A percentile compares a stretch with the other conserved stretches of the same genome.
phyloP scores from a whole-genome alignment of 2,329 filamentous ascomycete species.

The Epichloe baconii region DNA sequence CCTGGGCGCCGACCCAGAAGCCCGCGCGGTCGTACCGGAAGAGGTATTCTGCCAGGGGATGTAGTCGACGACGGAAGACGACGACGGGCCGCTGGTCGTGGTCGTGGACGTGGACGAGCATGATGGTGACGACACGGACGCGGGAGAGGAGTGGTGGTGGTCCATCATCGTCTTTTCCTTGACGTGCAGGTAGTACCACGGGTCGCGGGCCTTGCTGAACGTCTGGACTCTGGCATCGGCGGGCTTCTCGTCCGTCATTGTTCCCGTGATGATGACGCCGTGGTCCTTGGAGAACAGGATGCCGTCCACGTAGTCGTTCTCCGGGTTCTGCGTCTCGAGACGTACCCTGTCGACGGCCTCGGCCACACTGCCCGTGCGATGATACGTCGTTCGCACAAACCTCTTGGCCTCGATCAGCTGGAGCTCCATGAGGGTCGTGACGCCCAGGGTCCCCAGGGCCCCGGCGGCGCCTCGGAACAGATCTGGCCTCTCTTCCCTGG shows the following conservation, averaged over 20 bases:
- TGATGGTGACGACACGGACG: constrained; percentile 5
- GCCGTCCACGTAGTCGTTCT: constrained; percentile 60
- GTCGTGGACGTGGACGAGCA: not conserved
- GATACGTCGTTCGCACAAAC: constrained; percentile 52
- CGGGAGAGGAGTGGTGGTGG: constrained; percentile 4
- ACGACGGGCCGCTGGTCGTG: constrained; percentile 9
- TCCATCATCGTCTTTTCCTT: constrained; percentile 26
- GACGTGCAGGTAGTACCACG: constrained; percentile 68
- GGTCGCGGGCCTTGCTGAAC: constrained; percentile 46
- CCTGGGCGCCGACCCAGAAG: constrained; percentile 58
- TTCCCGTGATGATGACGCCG: constrained; percentile 54
- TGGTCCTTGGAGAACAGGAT: constrained; percentile 50
- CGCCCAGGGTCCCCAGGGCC: constrained; percentile 53
- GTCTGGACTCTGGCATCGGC: constrained; percentile 32
- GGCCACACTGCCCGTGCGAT: constrained; percentile 34
- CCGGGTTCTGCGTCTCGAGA: constrained; percentile 28
- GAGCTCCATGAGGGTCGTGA: constrained; percentile 55
- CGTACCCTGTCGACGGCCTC: constrained; percentile 36
- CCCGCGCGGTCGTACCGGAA: constrained; percentile 66
- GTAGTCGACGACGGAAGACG: constrained; percentile 32
- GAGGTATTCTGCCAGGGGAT: constrained; percentile 58
- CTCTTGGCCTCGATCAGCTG: constrained; percentile 44
- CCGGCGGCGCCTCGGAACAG: constrained; percentile 54
- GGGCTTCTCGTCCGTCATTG: constrained; percentile 41
- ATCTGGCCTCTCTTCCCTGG: constrained; percentile 30